Evolutionary conservation across 805 yeast species (phyloP).

Genomic region (Candida parachauliodes): DNA sequence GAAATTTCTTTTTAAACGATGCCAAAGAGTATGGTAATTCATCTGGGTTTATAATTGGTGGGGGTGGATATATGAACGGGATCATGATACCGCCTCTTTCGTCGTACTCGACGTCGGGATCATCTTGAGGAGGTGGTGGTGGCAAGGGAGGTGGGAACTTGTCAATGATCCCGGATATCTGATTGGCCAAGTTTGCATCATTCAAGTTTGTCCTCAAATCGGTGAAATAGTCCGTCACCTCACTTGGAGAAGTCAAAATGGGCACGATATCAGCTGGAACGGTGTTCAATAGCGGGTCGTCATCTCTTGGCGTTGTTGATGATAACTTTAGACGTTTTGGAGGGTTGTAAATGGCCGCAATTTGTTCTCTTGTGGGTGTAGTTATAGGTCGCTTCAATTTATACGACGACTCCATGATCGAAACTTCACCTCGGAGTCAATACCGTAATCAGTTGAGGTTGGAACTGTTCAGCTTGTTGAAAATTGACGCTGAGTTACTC

Average conservation of each 20-base stretch:
- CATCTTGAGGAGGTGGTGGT: conserved; percentile 18
- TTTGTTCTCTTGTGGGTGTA: conserved; percentile 11
- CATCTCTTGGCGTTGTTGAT: conserved; percentile 2
- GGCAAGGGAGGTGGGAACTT: conserved; percentile 41
- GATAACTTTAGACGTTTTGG: conserved; percentile 6
- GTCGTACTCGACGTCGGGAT: conserved; percentile 1
- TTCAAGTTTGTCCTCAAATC: conserved; percentile 21
- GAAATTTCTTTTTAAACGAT: conserved; percentile 10
- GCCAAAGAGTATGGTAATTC: conserved; percentile 20
- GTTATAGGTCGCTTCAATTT: conserved; percentile 8
- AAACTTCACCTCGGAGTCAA: no score
- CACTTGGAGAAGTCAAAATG: conserved; percentile 29
- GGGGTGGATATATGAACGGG: conserved; percentile 43
- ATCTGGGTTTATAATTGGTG: conserved; percentile 27
- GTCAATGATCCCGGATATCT: conserved; percentile 20
- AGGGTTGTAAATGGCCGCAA: conserved; percentile 13
- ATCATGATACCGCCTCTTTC: conserved; percentile 33
- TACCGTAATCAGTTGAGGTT: no score
- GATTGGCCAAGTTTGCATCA: conserved; percentile 14
- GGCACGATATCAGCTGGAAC: conserved; percentile 38
- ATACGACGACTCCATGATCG: conserved; percentile 2
- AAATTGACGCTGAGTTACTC: neutral
- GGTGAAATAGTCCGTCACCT: conserved; percentile 31
- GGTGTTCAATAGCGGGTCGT: conserved; percentile 24
- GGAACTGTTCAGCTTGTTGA: neutral